Conservation (phyloP, 2,329 filamentous ascomycete species). For the Leptographium lundbergii region DNA sequence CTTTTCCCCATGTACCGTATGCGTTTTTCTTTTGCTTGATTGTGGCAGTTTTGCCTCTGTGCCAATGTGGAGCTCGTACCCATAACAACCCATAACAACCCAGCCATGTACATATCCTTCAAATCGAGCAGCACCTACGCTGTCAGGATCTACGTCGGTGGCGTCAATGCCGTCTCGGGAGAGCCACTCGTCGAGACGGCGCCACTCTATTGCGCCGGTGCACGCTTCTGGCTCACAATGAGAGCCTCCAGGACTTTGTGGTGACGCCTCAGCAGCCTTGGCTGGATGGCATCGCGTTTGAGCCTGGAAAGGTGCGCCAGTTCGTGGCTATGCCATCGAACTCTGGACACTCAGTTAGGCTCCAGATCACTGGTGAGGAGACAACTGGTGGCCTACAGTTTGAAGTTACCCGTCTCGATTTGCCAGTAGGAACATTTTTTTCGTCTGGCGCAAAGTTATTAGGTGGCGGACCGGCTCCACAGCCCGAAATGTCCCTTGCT, state of each 20-base stretch:
- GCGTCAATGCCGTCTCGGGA: constrained; percentile 6
- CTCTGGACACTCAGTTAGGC: background rate
- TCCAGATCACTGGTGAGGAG: constrained; percentile 4
- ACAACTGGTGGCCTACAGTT: constrained; percentile 2
- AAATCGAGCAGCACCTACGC: background rate
- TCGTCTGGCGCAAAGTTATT: background rate
- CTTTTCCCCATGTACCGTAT: constrained; percentile 7
- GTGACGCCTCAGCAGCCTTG: constrained; percentile 1
- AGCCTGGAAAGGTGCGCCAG: constrained; percentile 4
- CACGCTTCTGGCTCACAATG: background rate
- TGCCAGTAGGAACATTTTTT: background rate
- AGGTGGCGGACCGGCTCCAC: background rate
- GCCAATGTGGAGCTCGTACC: background rate
- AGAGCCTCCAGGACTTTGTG: constrained; percentile 4
- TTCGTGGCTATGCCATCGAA: constrained; percentile 6
- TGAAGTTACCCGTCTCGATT: constrained; percentile 2
- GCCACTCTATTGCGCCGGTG: background rate
- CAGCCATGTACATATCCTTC: constrained; percentile 7
- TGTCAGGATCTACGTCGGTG: constrained; percentile 4
- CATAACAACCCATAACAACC: background rate
- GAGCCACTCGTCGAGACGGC: background rate
- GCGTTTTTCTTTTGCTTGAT: background rate
- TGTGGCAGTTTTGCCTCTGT: background rate
- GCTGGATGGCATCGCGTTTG: constrained; percentile 3
- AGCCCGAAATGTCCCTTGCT: background rate